Base-by-base conservation (phyloP, 176 grass and related monocot species). In the Musa itinerans region DNA sequence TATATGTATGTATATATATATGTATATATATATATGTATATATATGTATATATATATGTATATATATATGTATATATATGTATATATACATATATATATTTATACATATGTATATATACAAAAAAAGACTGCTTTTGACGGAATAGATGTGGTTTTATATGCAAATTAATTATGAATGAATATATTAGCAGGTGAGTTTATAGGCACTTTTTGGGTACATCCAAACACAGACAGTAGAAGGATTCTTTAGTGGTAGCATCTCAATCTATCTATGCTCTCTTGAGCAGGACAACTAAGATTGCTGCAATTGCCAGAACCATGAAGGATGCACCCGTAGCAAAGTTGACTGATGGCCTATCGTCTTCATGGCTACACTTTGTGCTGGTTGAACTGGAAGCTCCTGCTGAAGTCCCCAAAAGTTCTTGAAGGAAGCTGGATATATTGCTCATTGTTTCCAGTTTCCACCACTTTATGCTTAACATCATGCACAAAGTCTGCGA, bases 241-340 rank as follows among this genome's bases (percentile, higher is more conserved):
- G 34, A 43, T 43, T 8, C 1, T 19, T 15, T 8, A n/a, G 7
- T 62, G 57, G 20, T 16, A 56, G 50, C 50, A 8, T 23, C 17
- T 49, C 26, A 67, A 43, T 9, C 10, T 34, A 43, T 9, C 10
- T 79, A 96, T 56, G 19, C 73, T 83, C 87, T 84, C 90, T 97
- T 93, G 74, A 90, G 66, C 80, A 97, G 62, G 69, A 97, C 71
- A 21, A 97, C 52, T 27, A 97, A 75, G 64, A 93, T 93, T 27
- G 86, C 84, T 0, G 72, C 81, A 16, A 93, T 71, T 21, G 88
- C 51, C 3, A 93, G 81, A 10, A 77, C 84, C 76, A 88, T 10
- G 65, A 97, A 83, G 1, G 94, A 69, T 73, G 82, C 88, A 0
- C 88, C 85, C 1, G 75, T 50, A 49, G 85, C 71, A 10, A 74